A percentile compares a stretch with the other conserved stretches of the same genome.
Conservation (phyloP, 139 green algal species). For the Mesostigma viride region DNA sequence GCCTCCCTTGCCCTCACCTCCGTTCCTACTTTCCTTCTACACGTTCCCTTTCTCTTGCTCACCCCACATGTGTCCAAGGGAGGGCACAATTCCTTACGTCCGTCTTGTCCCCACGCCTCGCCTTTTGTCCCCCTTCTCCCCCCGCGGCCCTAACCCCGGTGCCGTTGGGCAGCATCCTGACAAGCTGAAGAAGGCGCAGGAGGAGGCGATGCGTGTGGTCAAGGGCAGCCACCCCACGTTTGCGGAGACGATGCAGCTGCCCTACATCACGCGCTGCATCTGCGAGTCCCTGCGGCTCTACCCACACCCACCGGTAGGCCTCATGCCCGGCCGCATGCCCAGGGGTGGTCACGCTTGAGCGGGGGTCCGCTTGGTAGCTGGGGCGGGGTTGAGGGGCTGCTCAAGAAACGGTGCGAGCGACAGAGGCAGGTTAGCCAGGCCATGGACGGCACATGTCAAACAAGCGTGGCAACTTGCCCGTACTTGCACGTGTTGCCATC, state of each 20-base stretch:
- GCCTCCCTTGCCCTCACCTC: too few species aligned
- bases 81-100: constrained; percentile 1
- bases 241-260: constrained; percentile 61
- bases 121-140: background rate
- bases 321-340: background rate
- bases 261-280: constrained; percentile 83
- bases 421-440: too few species aligned
- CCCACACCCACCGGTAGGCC: constrained; percentile 83
- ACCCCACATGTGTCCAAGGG: too few species aligned
- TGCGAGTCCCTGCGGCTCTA: constrained; percentile 97
- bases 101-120: background rate
- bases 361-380: background rate
- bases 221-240: constrained; percentile 38
- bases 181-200: constrained; percentile 48
- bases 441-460: too few species aligned
- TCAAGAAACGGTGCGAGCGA: too few species aligned
- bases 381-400: too few species aligned
- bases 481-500: too few species aligned
- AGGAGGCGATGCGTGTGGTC: constrained; percentile 82
- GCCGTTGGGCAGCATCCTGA: constrained; percentile 28
- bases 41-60: too few species aligned
- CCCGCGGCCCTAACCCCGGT: background rate
- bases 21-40: too few species aligned
- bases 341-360: background rate
- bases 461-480: too few species aligned